phyloP scores from a whole-genome alignment of 139 green algal genomes.

The Tetradesmus lagerheimii region DNA sequence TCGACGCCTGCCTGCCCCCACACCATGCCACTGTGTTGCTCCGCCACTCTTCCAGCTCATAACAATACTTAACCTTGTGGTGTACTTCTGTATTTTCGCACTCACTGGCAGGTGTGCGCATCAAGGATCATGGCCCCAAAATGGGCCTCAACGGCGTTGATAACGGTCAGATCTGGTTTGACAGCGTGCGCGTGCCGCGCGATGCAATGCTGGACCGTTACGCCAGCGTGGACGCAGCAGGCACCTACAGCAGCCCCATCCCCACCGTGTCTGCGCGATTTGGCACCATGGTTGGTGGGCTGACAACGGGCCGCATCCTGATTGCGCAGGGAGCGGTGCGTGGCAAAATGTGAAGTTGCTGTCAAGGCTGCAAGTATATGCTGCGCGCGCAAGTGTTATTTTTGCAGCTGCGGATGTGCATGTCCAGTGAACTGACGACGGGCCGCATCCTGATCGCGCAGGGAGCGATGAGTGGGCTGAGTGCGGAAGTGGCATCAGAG shows the following conservation, averaged over 20 bases:
- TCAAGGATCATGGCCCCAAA: constrained; percentile 70
- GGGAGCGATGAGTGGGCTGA: constrained; percentile 1
- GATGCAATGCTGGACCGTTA: constrained; percentile 55
- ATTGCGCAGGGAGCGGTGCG: constrained; percentile 70
- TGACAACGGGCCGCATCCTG: constrained; percentile 86
- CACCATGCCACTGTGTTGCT: too few relatives aligned
- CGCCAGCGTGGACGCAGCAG: constrained; percentile 66
- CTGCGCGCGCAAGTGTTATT: not conserved
- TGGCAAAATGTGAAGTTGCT: too few relatives aligned
- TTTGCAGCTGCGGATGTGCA: constrained; percentile 73
- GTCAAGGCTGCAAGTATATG: not conserved
- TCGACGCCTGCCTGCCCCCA: too few relatives aligned
- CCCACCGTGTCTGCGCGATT: constrained; percentile 79
- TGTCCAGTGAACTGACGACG: constrained; percentile 84
- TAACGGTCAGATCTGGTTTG: constrained; percentile 90
- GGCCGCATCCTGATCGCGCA: constrained; percentile 87
- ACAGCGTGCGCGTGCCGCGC: constrained; percentile 79
- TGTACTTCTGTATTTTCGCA: too few relatives aligned
- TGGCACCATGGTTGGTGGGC: constrained; percentile 85
- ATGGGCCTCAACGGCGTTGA: constrained; percentile 91
- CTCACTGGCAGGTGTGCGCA: constrained; percentile 64
- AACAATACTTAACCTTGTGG: too few relatives aligned
- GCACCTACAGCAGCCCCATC: constrained; percentile 78
- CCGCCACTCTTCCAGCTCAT: too few relatives aligned
- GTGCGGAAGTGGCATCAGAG: too few relatives aligned